Conservation (phyloP, 2,329 filamentous ascomycete genomes). For the Phoma sp. region DNA sequence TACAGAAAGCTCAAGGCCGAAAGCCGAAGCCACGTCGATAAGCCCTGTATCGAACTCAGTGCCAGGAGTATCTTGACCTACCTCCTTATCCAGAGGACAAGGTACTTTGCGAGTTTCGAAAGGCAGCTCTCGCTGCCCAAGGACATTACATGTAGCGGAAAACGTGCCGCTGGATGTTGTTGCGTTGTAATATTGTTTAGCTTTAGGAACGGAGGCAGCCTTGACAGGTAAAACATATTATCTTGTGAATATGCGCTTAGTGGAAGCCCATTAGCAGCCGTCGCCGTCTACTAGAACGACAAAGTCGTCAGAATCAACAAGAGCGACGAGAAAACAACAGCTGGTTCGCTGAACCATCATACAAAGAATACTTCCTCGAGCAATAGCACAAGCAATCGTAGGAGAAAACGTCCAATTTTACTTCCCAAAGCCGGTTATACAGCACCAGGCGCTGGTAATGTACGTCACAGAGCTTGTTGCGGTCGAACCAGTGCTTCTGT, state of each 20-base stretch:
- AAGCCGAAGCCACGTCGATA: constrained; percentile 16
- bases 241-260: background rate
- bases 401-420: no score
- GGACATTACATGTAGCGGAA: background rate
- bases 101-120: background rate
- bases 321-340: no score
- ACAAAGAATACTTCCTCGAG: no score
- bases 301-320: no score
- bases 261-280: no score
- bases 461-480: no score
- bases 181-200: constrained; percentile 16
- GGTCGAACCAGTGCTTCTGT: no score
- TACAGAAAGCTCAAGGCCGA: constrained; percentile 14
- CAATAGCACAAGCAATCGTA: no score
- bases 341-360: no score
- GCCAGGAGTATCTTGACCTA: background rate
- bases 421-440: no score
- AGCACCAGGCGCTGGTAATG: no score
- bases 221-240: constrained; percentile 3
- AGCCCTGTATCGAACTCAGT: constrained; percentile 20
- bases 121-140: background rate
- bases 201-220: constrained; percentile 9
- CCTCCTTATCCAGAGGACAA: constrained; percentile 19
- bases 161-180: background rate
- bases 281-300: no score